These are phyloP conservation scores for Plasmodium coatneyi DNA, from an alignment of 169 alveolate species.

Conservation along the genomic window DNA sequence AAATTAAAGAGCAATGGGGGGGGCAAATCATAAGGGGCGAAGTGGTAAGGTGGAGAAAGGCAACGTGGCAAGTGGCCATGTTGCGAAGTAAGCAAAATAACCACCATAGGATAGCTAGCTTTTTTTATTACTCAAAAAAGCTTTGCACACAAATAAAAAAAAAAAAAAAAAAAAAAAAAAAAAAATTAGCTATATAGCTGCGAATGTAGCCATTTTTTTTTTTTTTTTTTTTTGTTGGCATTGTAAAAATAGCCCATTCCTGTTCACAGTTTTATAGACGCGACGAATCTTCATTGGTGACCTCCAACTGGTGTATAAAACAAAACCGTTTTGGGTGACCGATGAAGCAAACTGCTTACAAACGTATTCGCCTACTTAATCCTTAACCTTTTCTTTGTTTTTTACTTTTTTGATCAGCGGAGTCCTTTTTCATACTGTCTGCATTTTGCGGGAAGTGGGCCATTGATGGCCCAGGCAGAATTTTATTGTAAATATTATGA, in stretches of 20 bases:
- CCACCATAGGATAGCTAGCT: background rate
- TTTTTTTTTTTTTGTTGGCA: conserved; percentile 7
- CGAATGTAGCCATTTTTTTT: conserved; percentile 9
- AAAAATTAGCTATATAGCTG: background rate
- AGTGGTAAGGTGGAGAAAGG: background rate
- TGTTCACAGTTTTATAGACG: background rate
- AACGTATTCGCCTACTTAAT: background rate
- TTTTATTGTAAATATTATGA: conserved; percentile 54
- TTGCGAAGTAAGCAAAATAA: conserved; percentile 3
- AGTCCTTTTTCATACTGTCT: background rate
- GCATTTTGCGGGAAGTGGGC: conserved; percentile 39
- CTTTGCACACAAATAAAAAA: background rate
- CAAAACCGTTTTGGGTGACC: background rate
- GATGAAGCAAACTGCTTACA: background rate
- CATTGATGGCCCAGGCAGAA: conserved; percentile 63
- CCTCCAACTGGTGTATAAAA: background rate
- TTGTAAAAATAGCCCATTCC: background rate
- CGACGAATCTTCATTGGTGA: background rate
- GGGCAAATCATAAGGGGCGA: background rate
- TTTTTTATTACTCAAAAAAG: background rate
- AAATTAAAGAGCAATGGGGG: background rate
- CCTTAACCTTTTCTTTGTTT: conserved; percentile 32
- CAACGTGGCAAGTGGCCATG: background rate
- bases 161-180: background rate
- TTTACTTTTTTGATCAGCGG: conserved; percentile 17